phyloP scores from a whole-genome alignment of 2,329 filamentous ascomycete genomes.

The Aureobasidium lini region DNA sequence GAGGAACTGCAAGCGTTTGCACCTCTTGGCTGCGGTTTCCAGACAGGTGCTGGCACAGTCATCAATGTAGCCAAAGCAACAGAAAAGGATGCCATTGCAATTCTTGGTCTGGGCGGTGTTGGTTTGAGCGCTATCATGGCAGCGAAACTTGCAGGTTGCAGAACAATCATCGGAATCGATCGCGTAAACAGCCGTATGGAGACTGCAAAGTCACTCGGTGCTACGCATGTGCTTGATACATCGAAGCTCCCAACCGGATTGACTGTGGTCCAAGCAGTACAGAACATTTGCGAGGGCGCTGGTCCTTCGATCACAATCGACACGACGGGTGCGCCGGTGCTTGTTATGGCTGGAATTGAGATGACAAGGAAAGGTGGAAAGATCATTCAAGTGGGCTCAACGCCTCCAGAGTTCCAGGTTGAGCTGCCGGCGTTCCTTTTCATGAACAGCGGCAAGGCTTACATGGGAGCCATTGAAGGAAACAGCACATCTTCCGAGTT shows the following conservation, averaged over 20 bases:
- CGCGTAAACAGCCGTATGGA: conserved; percentile 30
- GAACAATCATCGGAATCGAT: conserved; percentile 37
- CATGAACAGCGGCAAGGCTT: conserved; percentile 42
- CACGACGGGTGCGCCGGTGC: conserved; percentile 39
- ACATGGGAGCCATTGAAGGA: conserved; percentile 43
- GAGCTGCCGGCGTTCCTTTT: conserved; percentile 38
- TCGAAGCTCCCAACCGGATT: conserved; percentile 27
- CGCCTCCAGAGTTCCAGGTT: conserved; percentile 37
- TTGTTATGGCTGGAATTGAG: conserved; percentile 38
- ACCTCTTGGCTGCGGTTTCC: conserved; percentile 41
- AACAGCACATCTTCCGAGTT: conserved; percentile 36
- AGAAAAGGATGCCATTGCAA: conserved; percentile 31
- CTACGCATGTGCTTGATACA: conserved; percentile 33
- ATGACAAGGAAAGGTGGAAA: conserved; percentile 40
- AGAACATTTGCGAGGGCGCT: conserved; percentile 28
- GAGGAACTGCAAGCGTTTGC: conserved; percentile 37
- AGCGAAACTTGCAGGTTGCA: conserved; percentile 36
- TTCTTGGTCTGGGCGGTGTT: conserved; percentile 42
- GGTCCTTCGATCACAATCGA: conserved; percentile 44
- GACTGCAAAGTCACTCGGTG: conserved; percentile 34
- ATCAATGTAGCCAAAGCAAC: conserved; percentile 33
- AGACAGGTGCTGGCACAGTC: conserved; percentile 38
- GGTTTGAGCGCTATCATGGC: conserved; percentile 43
- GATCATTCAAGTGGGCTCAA: conserved; percentile 44
- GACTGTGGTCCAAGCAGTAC: conserved; percentile 29